Evolutionary conservation across 2,329 filamentous ascomycete species (phyloP).

Genomic region (Colletotrichum somersetense): DNA sequence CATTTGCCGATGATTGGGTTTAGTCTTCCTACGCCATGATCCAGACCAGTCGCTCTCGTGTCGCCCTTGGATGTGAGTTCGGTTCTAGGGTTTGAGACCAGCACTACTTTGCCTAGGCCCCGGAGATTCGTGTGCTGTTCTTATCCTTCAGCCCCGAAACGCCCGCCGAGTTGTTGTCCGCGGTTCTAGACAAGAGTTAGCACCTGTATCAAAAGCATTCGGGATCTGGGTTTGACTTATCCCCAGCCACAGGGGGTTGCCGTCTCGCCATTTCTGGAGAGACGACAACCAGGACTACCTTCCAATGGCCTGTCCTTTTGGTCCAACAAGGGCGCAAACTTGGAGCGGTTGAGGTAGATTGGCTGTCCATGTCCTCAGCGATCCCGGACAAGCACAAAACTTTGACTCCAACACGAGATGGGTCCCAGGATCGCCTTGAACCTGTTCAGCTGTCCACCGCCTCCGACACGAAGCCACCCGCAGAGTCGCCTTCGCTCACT

Average conservation of each 20-base stretch:
- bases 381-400: constrained; percentile 85
- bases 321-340: constrained; percentile 26
- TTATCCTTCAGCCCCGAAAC: constrained; percentile 15
- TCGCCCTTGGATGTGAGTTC: too few species aligned
- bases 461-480: constrained; percentile 1
- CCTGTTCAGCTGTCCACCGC: neutral
- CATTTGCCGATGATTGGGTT: neutral
- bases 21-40: constrained; percentile 15
- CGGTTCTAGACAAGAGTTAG: constrained; percentile 45
- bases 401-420: constrained; percentile 96
- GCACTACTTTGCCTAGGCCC: neutral
- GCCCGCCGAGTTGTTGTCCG: neutral
- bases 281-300: constrained; percentile 63
- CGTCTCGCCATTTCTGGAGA: constrained; percentile 64
- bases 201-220: constrained; percentile 23
- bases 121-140: neutral
- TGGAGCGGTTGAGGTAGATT: neutral
- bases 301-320: constrained; percentile 53
- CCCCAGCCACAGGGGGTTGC: constrained; percentile 61
- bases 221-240: constrained; percentile 58
- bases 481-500: constrained; percentile 22
- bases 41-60: constrained; percentile 6
- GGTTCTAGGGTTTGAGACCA: neutral
- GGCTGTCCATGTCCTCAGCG: constrained; percentile 43
- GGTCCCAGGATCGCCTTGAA: constrained; percentile 71